Conservation (phyloP, 1,284 basidiomycete species). For the Anthracocystis panici-leucophaei region DNA sequence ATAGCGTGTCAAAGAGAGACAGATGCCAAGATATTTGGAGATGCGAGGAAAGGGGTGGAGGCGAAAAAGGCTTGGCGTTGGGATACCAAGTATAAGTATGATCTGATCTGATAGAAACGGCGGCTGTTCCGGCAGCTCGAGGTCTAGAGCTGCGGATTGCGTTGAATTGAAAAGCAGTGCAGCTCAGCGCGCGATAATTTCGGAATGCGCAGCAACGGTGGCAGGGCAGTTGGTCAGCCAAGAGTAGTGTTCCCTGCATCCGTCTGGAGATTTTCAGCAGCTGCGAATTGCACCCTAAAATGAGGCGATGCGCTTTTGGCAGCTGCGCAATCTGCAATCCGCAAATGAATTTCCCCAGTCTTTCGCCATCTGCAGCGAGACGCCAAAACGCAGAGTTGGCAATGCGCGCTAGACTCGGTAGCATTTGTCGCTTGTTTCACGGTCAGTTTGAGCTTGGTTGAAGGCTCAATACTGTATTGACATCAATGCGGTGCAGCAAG, state of each 20-base stretch:
- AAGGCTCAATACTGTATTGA: too few relatives aligned
- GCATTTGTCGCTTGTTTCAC: too few relatives aligned
- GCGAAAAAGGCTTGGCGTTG: background rate
- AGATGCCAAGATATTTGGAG: slow-evolving; percentile 6
- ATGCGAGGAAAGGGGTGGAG: background rate
- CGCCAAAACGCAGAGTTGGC: background rate
- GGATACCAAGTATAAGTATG: slow-evolving; percentile 11
- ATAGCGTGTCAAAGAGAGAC: slow-evolving; percentile 3
- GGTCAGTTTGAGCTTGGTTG: too few relatives aligned
- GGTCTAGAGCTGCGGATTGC: background rate
- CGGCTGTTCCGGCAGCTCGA: background rate
- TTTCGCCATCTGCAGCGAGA: background rate
- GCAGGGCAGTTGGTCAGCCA: too few relatives aligned
- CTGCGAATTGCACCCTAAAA: too few relatives aligned
- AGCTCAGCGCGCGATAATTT: background rate
- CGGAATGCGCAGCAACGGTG: background rate
- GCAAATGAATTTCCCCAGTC: too few relatives aligned
- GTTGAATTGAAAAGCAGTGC: background rate
- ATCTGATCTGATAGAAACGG: background rate
- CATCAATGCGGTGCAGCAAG: too few relatives aligned
- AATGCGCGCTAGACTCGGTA: too few relatives aligned
- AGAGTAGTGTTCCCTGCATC: background rate
- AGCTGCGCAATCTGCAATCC: background rate
- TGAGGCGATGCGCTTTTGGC: background rate
- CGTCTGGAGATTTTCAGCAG: background rate